These are phyloP conservation scores for Larix kaempferi DNA, from an alignment of 75 land plant species.

Conservation along the genomic window DNA sequence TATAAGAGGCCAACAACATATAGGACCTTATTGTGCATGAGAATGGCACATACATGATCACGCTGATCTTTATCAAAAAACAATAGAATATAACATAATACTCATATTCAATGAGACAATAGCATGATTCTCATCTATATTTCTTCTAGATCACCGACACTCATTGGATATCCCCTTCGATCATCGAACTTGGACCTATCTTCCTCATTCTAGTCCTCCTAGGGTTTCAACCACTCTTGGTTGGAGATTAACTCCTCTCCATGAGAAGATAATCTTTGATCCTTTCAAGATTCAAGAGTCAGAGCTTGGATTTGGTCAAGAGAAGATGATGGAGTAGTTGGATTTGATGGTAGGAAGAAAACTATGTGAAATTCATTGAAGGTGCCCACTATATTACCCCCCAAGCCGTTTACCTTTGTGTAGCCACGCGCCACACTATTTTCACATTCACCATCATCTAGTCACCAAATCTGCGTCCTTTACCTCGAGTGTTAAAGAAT, in stretches of 20 bases:
- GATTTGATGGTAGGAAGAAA: no score
- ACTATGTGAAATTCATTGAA: no score
- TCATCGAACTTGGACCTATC: conserved; percentile 90
- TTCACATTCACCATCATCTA: no score
- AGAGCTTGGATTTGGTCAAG: conserved; percentile 74
- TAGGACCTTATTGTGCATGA: conserved; percentile 49
- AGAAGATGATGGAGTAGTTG: conserved; percentile 11
- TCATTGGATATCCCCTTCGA: conserved; percentile 80
- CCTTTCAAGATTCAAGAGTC: conserved; percentile 79
- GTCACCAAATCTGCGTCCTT: no score
- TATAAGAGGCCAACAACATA: conserved; percentile 87
- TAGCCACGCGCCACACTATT: no score
- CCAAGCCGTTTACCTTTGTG: no score
- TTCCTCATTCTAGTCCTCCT: conserved; percentile 88
- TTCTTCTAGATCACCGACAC: conserved; percentile 82
- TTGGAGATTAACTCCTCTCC: conserved; percentile 82
- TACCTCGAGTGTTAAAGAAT: no score
- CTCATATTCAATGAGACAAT: conserved; percentile 86
- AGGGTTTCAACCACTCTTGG: conserved; percentile 80
- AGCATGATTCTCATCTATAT: conserved; percentile 91
- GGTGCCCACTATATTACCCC: no score
- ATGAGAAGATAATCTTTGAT: conserved; percentile 85
- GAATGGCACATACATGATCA: conserved; percentile 65
- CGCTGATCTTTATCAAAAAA: conserved; percentile 93
- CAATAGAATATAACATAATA: conserved; percentile 79